Base-by-base conservation (phyloP, 1,139 yeast species). In the Kurtzmaniella quercitrusa region DNA sequence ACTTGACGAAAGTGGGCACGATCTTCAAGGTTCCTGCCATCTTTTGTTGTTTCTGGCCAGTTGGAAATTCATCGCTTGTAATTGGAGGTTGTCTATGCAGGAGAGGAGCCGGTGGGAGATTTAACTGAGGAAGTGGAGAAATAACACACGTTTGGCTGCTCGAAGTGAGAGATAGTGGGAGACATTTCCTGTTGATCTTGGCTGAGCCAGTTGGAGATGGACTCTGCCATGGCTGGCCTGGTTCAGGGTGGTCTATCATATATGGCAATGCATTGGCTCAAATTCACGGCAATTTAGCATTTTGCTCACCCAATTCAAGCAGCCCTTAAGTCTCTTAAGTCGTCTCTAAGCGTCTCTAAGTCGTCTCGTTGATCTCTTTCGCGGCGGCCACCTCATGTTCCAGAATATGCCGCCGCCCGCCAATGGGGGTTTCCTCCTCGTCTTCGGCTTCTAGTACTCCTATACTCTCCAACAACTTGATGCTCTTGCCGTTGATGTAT, bases 21-120 rank as follows among this genome's bases (percentile, higher is more conserved):
- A 75, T 76, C 55, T 56, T 66, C 52, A 73, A 66, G 41, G 78
- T 73, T 46, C 63, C 70, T 42, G 77, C 78, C 78, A 73, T 73
- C 24, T 14, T 27, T 21, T 37, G 27, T 15, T 19, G 39, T 21
- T 21, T n/a, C 21, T 5, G 4, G 6, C 38, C 5, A 18, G 24
- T 21, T 24, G 12, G 33, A 38, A 27, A 11, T 31, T 38, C 15
- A 8, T 18, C 10, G 19, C 11, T 15, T 18, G 23, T 27, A 19
- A 27, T 19, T 39, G 34, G 17, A 15, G 40, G 23, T 29, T 36
- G 21, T 15, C 16, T 31, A 11, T 31, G 39, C 39, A 37, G 39
- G 39, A 37, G 25, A 10, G n/a, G 18, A 4, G 15, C 18, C 15
- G 37, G n/a, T 7, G 37, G 8, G 37, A n/a, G n/a, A n/a, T n/a